phyloP scores from a whole-genome alignment of 495 filamentous ascomycete species.

The Aspergillus asperescens region DNA sequence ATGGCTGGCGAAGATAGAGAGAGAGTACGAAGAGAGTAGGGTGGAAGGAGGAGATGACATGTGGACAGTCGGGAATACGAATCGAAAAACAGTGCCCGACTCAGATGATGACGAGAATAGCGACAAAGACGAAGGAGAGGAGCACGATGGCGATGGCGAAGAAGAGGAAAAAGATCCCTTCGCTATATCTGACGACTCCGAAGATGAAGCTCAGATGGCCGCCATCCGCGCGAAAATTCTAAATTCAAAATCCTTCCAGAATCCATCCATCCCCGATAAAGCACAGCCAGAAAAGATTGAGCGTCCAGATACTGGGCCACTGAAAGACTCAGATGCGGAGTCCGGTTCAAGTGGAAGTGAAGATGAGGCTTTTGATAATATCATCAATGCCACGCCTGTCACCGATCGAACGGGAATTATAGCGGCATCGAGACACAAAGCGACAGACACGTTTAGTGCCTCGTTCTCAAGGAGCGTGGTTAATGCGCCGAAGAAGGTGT shows the following conservation, averaged over 20 bases:
- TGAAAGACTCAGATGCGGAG: slow-evolving; percentile 66
- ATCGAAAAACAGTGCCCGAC: slow-evolving; percentile 54
- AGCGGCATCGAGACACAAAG: slow-evolving; percentile 47
- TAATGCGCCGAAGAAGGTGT: slow-evolving; percentile 58
- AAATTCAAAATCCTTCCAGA: slow-evolving; percentile 78
- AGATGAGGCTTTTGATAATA: slow-evolving; percentile 76
- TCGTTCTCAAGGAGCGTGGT: slow-evolving; percentile 60
- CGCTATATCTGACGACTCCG: slow-evolving; percentile 69
- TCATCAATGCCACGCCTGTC: slow-evolving; percentile 81
- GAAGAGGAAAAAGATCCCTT: slow-evolving; percentile 60
- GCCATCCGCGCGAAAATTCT: slow-evolving; percentile 80
- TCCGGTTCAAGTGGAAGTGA: slow-evolving; percentile 58
- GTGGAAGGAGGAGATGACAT: slow-evolving; percentile 59
- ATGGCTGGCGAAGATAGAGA: slow-evolving; percentile 86
- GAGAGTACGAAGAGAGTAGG: slow-evolving; percentile 78
- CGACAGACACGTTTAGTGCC: slow-evolving; percentile 45
- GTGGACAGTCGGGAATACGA: slow-evolving; percentile 84
- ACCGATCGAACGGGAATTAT: slow-evolving; percentile 77
- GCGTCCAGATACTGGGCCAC: slow-evolving; percentile 30
- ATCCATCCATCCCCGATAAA: slow-evolving; percentile 50
- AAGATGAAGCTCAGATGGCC: slow-evolving; percentile 86
- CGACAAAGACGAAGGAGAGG: slow-evolving; percentile 49
- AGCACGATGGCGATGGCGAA: slow-evolving; percentile 40
- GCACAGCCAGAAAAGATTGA: slow-evolving; percentile 52
- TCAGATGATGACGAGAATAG: slow-evolving; percentile 49